Conservation (phyloP, 331 rosid genomes). For the Quercus lobata region DNA sequence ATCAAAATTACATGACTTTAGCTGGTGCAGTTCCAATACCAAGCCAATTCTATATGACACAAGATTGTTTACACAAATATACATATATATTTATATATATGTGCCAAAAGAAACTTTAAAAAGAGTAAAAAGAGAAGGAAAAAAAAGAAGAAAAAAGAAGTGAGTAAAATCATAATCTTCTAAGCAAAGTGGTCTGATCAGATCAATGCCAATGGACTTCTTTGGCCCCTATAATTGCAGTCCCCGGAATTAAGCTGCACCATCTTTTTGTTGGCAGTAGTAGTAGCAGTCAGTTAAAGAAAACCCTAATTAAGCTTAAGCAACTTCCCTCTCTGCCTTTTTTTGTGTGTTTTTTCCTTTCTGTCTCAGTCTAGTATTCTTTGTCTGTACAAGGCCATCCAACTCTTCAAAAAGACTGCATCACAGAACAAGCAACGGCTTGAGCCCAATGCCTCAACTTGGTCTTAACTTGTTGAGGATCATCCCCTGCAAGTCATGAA, state of each 20-base stretch:
- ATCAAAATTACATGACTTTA: neutral
- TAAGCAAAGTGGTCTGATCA: constrained; percentile 4
- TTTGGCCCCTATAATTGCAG: constrained; percentile 16
- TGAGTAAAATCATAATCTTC: constrained; percentile 11
- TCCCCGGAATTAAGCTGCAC: constrained; percentile 1
- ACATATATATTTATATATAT: neutral
- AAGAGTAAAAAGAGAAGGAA: constrained; percentile 1
- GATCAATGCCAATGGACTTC: constrained; percentile 4
- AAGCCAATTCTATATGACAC: neutral
- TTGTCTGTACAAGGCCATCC: constrained; percentile 36
- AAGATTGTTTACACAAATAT: neutral
- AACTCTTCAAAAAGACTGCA: constrained; percentile 52
- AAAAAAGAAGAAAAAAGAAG: neutral
- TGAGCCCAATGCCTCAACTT: constrained; percentile 97
- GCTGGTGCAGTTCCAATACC: neutral
- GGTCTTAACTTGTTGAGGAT: constrained; percentile 78
- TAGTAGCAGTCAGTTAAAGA: neutral
- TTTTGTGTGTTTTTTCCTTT: neutral
- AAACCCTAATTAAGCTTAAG: neutral
- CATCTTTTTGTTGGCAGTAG: neutral
- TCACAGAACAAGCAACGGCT: constrained; percentile 92
- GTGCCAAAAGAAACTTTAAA: neutral
- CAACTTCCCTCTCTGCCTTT: neutral
- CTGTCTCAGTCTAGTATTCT: constrained; percentile 13
- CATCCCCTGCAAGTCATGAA: constrained; percentile 50